Evolutionary conservation across 2,329 filamentous ascomycete species (phyloP).

Genomic region (Nemania sp.): DNA sequence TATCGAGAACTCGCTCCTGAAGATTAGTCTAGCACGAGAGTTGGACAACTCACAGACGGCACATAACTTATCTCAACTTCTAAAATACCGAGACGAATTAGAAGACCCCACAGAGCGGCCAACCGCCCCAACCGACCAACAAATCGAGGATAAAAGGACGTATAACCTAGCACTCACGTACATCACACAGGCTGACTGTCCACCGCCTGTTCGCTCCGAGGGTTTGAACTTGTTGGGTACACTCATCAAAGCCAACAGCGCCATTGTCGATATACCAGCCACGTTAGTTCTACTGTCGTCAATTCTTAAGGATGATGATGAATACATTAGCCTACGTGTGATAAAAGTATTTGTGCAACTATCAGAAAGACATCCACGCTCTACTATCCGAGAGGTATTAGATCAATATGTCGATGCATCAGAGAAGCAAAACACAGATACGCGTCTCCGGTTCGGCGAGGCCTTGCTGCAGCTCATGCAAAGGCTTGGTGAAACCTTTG

Average conservation of each 20-base stretch:
- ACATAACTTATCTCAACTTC: slow-evolving; percentile 65
- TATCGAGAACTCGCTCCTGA: slow-evolving; percentile 63
- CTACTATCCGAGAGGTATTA: slow-evolving; percentile 71
- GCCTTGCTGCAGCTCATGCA: slow-evolving; percentile 74
- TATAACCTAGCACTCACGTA: slow-evolving; percentile 74
- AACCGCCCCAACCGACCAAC: slow-evolving; percentile 58
- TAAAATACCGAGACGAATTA: slow-evolving; percentile 67
- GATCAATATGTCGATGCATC: slow-evolving; percentile 75
- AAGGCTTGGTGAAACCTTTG: slow-evolving; percentile 67
- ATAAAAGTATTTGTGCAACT: slow-evolving; percentile 74
- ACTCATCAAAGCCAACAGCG: slow-evolving; percentile 66
- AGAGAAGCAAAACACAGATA: slow-evolving; percentile 70
- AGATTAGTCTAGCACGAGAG: slow-evolving; percentile 55
- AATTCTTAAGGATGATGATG: slow-evolving; percentile 74
- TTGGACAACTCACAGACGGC: slow-evolving; percentile 64
- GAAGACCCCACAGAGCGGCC: slow-evolving; percentile 57
- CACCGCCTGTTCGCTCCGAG: slow-evolving; percentile 74
- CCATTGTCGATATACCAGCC: slow-evolving; percentile 74
- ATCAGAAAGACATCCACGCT: slow-evolving; percentile 70
- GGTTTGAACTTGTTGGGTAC: slow-evolving; percentile 70
- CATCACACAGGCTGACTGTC: slow-evolving; percentile 70
- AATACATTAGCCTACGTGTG: slow-evolving; percentile 77
- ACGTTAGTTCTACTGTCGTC: slow-evolving; percentile 72
- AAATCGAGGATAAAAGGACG: slow-evolving; percentile 70
- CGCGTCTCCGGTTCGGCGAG: slow-evolving; percentile 76